Percentiles rank a stretch among this genome's conserved stretches.
phyloP scores from a whole-genome alignment of 345 rosid species.

The Acer campestre region DNA sequence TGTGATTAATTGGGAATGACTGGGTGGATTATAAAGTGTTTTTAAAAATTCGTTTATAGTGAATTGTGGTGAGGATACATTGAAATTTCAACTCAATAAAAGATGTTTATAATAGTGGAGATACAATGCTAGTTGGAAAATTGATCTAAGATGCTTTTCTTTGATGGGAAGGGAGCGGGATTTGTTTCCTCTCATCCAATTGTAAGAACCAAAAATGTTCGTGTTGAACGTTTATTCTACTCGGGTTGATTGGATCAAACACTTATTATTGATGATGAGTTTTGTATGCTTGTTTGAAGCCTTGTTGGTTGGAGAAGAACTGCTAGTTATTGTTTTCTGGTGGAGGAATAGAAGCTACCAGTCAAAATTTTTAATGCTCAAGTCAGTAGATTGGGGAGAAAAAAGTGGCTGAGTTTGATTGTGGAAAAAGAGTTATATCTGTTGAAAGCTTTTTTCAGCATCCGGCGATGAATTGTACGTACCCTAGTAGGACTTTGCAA shows the following conservation, averaged over 20 bases:
- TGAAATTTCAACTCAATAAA: neutral
- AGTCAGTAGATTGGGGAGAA: neutral
- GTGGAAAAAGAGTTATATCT: neutral
- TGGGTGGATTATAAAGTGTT: too few species aligned
- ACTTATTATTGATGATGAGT: neutral
- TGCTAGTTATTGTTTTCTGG: neutral
- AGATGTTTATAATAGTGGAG: neutral
- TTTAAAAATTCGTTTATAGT: too few species aligned
- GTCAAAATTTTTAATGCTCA: neutral
- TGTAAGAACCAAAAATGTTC: neutral
- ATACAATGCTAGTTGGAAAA: neutral
- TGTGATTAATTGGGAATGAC: too few species aligned
- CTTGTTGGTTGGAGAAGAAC: neutral
- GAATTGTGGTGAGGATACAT: neutral
- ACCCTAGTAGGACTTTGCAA: neutral
- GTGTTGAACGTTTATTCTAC: neutral
- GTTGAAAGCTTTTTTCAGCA: too few species aligned
- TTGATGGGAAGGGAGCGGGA: neutral
- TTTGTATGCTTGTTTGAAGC: neutral
- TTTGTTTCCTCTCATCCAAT: neutral
- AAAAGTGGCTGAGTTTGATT: neutral
- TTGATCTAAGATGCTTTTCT: neutral
- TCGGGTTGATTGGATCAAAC: neutral
- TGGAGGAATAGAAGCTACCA: neutral
- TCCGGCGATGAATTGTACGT: neutral